A percentile compares a stretch with the other conserved stretches of the same genome.
Conservation (phyloP, 768 basidiomycete species). For the Mycena venus region DNA sequence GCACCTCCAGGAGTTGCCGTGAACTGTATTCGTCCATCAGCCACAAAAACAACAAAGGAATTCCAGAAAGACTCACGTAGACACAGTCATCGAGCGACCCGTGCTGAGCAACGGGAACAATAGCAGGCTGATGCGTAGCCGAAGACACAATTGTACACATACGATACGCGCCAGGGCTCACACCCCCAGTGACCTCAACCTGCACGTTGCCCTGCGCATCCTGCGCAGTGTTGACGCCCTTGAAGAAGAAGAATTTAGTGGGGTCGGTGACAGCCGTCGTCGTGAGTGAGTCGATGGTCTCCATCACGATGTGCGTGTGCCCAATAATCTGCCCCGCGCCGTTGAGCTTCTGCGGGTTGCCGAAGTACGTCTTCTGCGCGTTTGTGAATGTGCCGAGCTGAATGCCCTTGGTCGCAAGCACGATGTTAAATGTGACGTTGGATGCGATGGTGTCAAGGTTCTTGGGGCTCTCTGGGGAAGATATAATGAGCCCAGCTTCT, state of each 20-base stretch:
- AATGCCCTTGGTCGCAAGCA: constrained; percentile 59
- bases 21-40: background rate
- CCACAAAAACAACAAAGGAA: background rate
- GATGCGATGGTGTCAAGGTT: constrained; percentile 61
- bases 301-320: background rate
- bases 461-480: constrained; percentile 46
- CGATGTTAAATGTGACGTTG: constrained; percentile 64
- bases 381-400: constrained; percentile 45
- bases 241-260: background rate
- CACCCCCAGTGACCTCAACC: background rate
- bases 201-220: background rate
- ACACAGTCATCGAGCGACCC: background rate
- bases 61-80: background rate
- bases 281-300: background rate
- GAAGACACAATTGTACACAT: background rate
- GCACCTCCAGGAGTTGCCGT: too few species aligned
- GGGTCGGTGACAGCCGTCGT: background rate
- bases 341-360: constrained; percentile 71
- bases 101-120: background rate
- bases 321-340: constrained; percentile 63
- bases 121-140: background rate
- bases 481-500: background rate
- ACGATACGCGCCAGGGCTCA: background rate
- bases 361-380: constrained; percentile 65
- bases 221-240: background rate